These are phyloP conservation scores for Stagonosporopsis cucurbitacearum DNA, from an alignment of 2,329 filamentous ascomycete species.

Conservation along the genomic window DNA sequence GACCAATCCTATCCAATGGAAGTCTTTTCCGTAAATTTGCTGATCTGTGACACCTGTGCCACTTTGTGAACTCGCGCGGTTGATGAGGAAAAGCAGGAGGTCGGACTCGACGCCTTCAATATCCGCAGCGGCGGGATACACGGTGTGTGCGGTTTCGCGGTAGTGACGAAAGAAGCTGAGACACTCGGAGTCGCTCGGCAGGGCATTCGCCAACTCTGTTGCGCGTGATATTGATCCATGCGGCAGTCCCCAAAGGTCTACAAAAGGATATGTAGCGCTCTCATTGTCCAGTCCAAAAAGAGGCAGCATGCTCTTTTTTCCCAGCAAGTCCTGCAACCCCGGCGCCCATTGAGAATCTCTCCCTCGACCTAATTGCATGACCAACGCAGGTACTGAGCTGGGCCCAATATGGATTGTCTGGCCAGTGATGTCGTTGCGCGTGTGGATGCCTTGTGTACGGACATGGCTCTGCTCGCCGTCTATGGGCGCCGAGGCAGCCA, in stretches of 20 bases:
- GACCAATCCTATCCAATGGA: slow-evolving; percentile 65
- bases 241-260: slow-evolving; percentile 67
- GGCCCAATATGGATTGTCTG: slow-evolving; percentile 68
- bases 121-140: slow-evolving; percentile 67
- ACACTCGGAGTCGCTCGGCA: slow-evolving; percentile 65
- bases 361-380: slow-evolving; percentile 58
- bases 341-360: slow-evolving; percentile 55
- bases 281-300: slow-evolving; percentile 70
- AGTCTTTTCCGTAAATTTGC: slow-evolving; percentile 62
- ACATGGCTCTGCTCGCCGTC: slow-evolving; percentile 51
- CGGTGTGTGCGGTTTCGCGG: slow-evolving; percentile 63
- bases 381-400: slow-evolving; percentile 66
- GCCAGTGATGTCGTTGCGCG: slow-evolving; percentile 64
- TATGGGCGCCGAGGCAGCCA: slow-evolving; percentile 44
- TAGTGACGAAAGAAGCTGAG: slow-evolving; percentile 65
- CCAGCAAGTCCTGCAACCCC: slow-evolving; percentile 63
- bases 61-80: slow-evolving; percentile 55
- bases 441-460: slow-evolving; percentile 64
- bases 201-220: slow-evolving; percentile 63
- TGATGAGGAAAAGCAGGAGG: slow-evolving; percentile 61
- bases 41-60: slow-evolving; percentile 58
- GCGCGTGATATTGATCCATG: slow-evolving; percentile 65
- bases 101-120: slow-evolving; percentile 62
- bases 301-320: slow-evolving; percentile 65
- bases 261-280: slow-evolving; percentile 69